Percentiles rank a stretch among this genome's conserved stretches.
phyloP scores from a whole-genome alignment of 768 basidiomycete species.

The Russula sp. region DNA sequence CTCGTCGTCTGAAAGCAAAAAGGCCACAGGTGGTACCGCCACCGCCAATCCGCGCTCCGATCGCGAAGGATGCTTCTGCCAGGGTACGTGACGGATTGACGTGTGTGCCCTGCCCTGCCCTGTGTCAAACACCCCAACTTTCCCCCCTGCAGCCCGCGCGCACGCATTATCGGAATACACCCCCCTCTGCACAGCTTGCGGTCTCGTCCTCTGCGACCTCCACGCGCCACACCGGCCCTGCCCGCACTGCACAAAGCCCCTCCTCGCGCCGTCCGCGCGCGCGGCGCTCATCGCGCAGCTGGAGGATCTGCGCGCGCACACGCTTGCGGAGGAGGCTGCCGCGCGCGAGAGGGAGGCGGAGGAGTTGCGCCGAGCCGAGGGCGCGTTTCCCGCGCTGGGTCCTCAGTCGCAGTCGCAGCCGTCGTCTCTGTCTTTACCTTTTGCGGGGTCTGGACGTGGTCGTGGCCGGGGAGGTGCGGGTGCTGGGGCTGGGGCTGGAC shows the following conservation, averaged over 20 bases:
- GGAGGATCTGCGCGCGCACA: not conserved
- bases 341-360: not conserved
- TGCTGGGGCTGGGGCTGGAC: slow-evolving; percentile 1
- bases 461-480: not conserved
- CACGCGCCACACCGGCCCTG: slow-evolving; percentile 13
- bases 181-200: slow-evolving; percentile 18
- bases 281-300: slow-evolving; percentile 10
- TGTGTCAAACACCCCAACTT: too few relatives aligned
- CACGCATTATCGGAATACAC: slow-evolving; percentile 18
- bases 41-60: not conserved
- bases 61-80: slow-evolving; percentile 16
- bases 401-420: not conserved
- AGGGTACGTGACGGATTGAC: too few relatives aligned
- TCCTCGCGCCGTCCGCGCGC: slow-evolving; percentile 3
- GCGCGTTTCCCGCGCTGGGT: slow-evolving; percentile 12
- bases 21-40: not conserved
- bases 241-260: slow-evolving; percentile 8
- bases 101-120: too few relatives aligned
- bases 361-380: slow-evolving; percentile 1
- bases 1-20: too few relatives aligned
- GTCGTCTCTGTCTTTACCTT: too few relatives aligned
- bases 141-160: too few relatives aligned
- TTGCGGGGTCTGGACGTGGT: not conserved
- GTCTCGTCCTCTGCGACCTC: slow-evolving; percentile 18
- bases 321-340: slow-evolving; percentile 7